Percentiles rank a stretch among this genome's conserved stretches.
phyloP scores from a whole-genome alignment of 768 basidiomycete species.

The Russula griseocarnosa region DNA sequence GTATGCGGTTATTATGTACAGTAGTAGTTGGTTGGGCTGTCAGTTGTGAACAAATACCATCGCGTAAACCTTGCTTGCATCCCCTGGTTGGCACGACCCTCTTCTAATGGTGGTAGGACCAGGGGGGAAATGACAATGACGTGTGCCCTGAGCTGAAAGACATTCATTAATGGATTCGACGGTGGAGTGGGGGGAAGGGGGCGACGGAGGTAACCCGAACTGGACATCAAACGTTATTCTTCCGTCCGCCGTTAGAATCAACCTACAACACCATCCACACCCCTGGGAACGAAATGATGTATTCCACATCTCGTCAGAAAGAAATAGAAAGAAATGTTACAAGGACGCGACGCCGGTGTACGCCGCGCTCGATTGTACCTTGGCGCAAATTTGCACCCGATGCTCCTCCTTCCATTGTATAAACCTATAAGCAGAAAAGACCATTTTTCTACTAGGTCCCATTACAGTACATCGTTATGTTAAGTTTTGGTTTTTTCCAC shows the following conservation, averaged over 20 bases:
- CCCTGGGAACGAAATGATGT: neutral
- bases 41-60: neutral
- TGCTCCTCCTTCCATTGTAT: neutral
- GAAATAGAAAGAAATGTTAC: neutral
- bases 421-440: neutral
- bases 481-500: neutral
- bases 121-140: neutral
- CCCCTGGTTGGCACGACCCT: neutral
- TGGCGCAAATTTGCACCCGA: neutral
- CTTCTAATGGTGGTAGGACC: neutral
- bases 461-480: neutral
- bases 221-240: conserved; percentile 5
- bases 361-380: neutral
- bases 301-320: neutral
- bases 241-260: too few species aligned
- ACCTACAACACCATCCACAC: too few species aligned
- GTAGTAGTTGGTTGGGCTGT: neutral
- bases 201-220: neutral
- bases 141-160: conserved; percentile 1
- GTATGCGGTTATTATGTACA: neutral
- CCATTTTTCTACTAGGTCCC: neutral
- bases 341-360: neutral
- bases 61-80: conserved; percentile 2
- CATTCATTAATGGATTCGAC: neutral
- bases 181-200: neutral